Evolutionary conservation across 192 early-diverging fungal species (phyloP), one percentile per base, ranked within the genome.

Genomic region (Geosiphon pyriformis): DNA sequence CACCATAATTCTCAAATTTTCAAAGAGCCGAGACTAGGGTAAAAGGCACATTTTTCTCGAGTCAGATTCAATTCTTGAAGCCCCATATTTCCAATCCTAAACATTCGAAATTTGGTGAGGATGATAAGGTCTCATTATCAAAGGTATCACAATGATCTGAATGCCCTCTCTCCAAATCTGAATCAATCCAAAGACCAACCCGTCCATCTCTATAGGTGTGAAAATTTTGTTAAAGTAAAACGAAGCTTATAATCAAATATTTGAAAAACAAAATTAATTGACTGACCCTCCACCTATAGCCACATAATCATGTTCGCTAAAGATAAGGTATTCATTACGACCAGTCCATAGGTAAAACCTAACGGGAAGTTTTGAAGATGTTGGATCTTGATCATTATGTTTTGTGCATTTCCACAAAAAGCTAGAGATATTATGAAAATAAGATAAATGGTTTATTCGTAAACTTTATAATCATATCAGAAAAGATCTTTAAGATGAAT

Each of bases 241-340:
- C n/a, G n/a, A n/a, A n/a, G n/a, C n/a, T n/a, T n/a, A n/a, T n/a
- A n/a, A n/a, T n/a, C n/a, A n/a, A n/a, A n/a, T n/a, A n/a, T n/a
- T n/a, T n/a, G 25, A 18, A 31, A 49, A 4, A n/a, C 20, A n/a
- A 26, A 11, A 49, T n/a, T 4, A 12, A 71, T 23, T 55, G 20
- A 51, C 67, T 68, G 77, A 82, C 80, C 85, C 91, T 55, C 91
- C 88, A 29, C 91, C 91, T 58, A 93, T 74, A 18, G 88, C 89
- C 12, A 93, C 78, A 72, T 87, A 91, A 29, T 85, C 83, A 1
- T 80, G 78, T 59, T 91, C 88, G 25, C 83, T 85, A 30, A 88
- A 70, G 20, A 93, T 80, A 76, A 90, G 85, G 66, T 90, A 93
- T 55, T 93, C 88, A 61, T 93, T 93, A 32, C 79, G 82, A 55